Base-by-base conservation (phyloP, 2,329 filamentous ascomycete species). In the Ambrosiella beaveri region DNA sequence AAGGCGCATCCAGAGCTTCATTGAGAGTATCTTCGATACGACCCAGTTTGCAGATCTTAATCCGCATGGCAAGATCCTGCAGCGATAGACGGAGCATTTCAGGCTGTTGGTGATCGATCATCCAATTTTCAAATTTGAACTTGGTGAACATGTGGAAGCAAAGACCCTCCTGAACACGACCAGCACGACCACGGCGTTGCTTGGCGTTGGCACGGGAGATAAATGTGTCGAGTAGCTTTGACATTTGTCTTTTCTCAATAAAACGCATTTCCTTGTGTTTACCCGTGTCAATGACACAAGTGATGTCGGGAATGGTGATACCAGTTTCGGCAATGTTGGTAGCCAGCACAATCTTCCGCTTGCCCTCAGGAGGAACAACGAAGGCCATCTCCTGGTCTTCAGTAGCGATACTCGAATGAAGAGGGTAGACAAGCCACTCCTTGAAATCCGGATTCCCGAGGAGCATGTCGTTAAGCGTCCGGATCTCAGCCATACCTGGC, bases 261-360 rank as follows among this genome's bases (percentile, higher is more conserved):
- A 95, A 97, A 36, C 91, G 78, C 91, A 96, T 96, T 69, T 95
- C 91, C 63, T 94, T 89, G 70, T 97, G 91, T 69, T 95, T 97
- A 59, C 93, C 93, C 0, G 89, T 90, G 68, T 98, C 93, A 60
- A 98, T 86, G 51, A 98, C 93, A 64, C 90, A 95, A 0, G 93
- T 97, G 37, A 98, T 88, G 67, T 98, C 93, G 1, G 93, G 93
- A 63, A 98, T 98, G 0, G 93, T 98, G 66, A 98, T 95, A 73
- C 93, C 93, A 0, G 93, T 98, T 69, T 98, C 93, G 3, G 93
- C 93, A 68, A 98, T 98, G 66, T 98, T 98, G 12, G 93, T 98
- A 1, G 93, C 90, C 57, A 98, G 78, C 1, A 98, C 91, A 62
- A 98, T 93, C 71, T 98, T 98, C 62, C 90, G 80, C 59, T 82